phyloP scores from a whole-genome alignment of 2,329 filamentous ascomycete species.

The Aureobasidium sp. region DNA sequence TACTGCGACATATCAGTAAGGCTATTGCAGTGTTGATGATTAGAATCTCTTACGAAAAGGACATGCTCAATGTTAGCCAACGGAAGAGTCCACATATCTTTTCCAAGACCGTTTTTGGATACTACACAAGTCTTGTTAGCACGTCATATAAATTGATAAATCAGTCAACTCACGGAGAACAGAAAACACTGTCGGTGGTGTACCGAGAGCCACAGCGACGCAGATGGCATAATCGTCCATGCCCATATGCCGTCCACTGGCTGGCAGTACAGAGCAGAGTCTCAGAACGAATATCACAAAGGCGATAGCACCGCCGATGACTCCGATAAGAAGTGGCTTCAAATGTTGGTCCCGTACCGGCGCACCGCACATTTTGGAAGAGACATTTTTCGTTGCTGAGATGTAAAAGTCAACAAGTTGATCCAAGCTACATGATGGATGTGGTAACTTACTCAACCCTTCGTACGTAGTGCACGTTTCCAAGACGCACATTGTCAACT shows the following conservation, averaged over 20 bases:
- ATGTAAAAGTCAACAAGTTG: not conserved
- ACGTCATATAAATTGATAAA: too few species aligned
- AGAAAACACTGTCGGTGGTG: constrained; percentile 19
- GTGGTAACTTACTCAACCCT: not conserved
- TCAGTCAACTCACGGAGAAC: constrained; percentile 12
- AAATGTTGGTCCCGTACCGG: constrained; percentile 16
- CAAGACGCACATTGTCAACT: constrained; percentile 16
- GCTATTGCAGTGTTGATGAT: not conserved
- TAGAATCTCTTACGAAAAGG: not conserved
- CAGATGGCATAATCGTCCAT: constrained; percentile 36
- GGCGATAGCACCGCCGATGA: constrained; percentile 18
- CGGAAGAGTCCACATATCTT: constrained; percentile 21
- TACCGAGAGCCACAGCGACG: constrained; percentile 26
- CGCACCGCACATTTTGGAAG: constrained; percentile 4
- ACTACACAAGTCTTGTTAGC: not conserved
- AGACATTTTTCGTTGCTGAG: constrained; percentile 15
- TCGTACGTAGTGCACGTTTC: constrained; percentile 10
- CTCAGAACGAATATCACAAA: constrained; percentile 19
- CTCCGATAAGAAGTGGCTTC: constrained; percentile 15
- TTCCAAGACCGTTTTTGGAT: constrained; percentile 21
- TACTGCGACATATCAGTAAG: not conserved
- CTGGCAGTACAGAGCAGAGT: constrained; percentile 16
- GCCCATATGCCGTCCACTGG: constrained; percentile 19
- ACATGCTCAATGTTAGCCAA: constrained; percentile 18
- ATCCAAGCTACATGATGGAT: too few species aligned